These are phyloP conservation scores for Kwoniella mangroviensis DNA, from an alignment of 768 basidiomycete species.

Conservation along the genomic window DNA sequence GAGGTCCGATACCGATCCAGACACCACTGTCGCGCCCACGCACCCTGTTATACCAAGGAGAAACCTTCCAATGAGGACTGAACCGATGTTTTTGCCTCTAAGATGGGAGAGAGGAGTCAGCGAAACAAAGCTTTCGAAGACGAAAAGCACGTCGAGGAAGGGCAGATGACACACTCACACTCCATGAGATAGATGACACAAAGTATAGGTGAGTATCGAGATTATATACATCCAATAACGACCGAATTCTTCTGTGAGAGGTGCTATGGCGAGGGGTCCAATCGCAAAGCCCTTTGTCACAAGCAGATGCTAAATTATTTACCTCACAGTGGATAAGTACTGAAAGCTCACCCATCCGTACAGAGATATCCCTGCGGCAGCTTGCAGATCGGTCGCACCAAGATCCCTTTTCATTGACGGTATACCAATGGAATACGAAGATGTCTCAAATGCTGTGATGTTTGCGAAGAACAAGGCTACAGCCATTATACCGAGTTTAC, in stretches of 20 bases:
- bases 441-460: conserved; percentile 37
- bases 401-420: conserved; percentile 47
- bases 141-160: too few relatives aligned
- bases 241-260: conserved; percentile 51
- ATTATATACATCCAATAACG: conserved; percentile 49
- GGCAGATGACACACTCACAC: conserved; percentile 12
- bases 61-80: conserved; percentile 56
- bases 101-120: conserved; percentile 6
- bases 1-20: conserved; percentile 58
- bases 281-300: conserved; percentile 46
- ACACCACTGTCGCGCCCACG: conserved; percentile 57
- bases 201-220: conserved; percentile 16
- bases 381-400: conserved; percentile 31
- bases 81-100: conserved; percentile 55
- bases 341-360: conserved; percentile 32
- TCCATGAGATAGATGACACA: conserved; percentile 27
- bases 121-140: neutral
- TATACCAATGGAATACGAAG: conserved; percentile 46
- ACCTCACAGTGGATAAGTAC: neutral
- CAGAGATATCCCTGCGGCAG: conserved; percentile 45
- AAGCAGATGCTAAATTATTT: neutral
- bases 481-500: conserved; percentile 45
- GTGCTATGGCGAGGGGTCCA: conserved; percentile 51
- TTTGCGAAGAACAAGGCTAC: conserved; percentile 47
- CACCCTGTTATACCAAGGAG: conserved; percentile 55